Evolutionary conservation across 2,329 filamentous ascomycete species (phyloP).

Genomic region (Neopestalotiopsis sp.): DNA sequence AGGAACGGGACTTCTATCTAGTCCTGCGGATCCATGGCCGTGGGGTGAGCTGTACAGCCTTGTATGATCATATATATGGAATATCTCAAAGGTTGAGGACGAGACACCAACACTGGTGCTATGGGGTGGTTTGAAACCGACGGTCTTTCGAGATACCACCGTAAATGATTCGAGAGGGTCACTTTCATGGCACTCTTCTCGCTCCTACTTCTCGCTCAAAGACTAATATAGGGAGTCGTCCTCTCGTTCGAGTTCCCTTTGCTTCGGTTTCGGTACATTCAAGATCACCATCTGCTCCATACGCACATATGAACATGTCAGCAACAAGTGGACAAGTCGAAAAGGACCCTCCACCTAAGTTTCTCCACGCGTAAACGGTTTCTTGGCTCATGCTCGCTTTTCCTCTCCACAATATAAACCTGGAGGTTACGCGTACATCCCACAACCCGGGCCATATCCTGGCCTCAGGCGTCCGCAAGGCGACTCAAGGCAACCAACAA

Average conservation of each 20-base stretch:
- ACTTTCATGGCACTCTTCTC: not conserved
- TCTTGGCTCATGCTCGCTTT: not conserved
- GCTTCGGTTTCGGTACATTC: not conserved
- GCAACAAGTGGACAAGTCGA: not conserved
- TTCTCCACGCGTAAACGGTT: not conserved
- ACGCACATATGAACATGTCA: not conserved
- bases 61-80: not conserved
- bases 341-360: not conserved
- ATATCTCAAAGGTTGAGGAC: not conserved
- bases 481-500: not conserved
- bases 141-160: not conserved
- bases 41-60: not conserved
- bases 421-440: not conserved
- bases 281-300: not conserved
- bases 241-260: not conserved
- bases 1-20: not conserved
- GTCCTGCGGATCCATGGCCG: not conserved
- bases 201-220: not conserved
- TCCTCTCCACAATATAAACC: not conserved
- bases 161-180: not conserved
- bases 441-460: not conserved
- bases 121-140: not conserved
- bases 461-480: not conserved
- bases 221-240: not conserved
- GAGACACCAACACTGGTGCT: not conserved